Evolutionary conservation across 495 filamentous ascomycete species (phyloP), one percentile per base, ranked within the genome.

Genomic region (Penicillium egyptiacum): DNA sequence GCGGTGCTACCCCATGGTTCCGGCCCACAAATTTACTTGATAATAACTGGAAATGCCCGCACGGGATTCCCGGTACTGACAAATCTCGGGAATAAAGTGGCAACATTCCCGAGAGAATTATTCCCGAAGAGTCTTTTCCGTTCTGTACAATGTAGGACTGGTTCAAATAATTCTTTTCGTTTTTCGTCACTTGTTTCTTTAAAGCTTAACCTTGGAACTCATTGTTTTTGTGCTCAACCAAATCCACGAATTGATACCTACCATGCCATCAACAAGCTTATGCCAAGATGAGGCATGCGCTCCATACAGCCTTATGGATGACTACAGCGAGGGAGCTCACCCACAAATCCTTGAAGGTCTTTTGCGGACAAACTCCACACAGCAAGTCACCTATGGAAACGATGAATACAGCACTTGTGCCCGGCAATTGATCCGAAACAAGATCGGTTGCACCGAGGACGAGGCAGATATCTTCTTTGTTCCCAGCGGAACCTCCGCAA

Each of bases 281-380:
- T 67, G 66, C 57, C 66, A 67, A 63, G 66, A 70, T 45, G 68
- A 67, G 46, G 31, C 55, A 57, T 67, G 66, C 31, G 59, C 57
- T 53, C 69, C 70, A 47, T 77, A 76, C 61, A 75, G 73, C 64
- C 74, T 77, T 46, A 67, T 70, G 50, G 75, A 78, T 56, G 75
- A 78, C 55, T 78, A 78, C 61, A 76, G 74, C 62, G 75, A 78
- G 51, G 75, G 74, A 39, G 75, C 75, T 10, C 74, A 77, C 44
- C 75, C 75, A 19, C 71, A 70, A 51, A 68, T 78, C 25, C 65
- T 78, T 11, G 66, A 75, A 50, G 72, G 74, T 46, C 73, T 78
- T 1, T 53, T 76, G 1, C 69, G 65, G 7, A 72, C 69, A 51
- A 77, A 76, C 39, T 59, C 58, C 46, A 69, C 62, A 14, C 74